phyloP scores from a whole-genome alignment of 495 filamentous ascomycete species.

The Penicillium salamii region DNA sequence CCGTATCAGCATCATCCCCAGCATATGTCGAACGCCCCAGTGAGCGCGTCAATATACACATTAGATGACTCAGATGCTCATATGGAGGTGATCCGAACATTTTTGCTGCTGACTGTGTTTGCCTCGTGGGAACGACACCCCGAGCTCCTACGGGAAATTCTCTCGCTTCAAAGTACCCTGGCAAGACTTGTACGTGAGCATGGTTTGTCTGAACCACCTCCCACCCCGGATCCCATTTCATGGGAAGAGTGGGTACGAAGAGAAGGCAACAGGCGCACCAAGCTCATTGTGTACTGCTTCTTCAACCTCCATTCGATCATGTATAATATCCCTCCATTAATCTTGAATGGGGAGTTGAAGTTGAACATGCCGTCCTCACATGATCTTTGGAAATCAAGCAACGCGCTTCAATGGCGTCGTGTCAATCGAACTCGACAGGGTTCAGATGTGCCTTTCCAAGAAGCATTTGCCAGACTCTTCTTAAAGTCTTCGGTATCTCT shows the following conservation, averaged over 20 bases:
- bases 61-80: constrained; percentile 48
- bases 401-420: constrained; percentile 44
- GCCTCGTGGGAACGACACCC: constrained; percentile 54
- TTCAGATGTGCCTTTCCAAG: constrained; percentile 43
- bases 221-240: constrained; percentile 32
- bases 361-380: constrained; percentile 50
- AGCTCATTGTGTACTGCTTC: constrained; percentile 53
- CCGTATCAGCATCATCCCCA: constrained; percentile 40
- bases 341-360: constrained; percentile 48
- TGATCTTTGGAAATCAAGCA: constrained; percentile 51
- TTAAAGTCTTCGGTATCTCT: constrained; percentile 39
- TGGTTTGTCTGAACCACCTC: constrained; percentile 39
- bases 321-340: constrained; percentile 53
- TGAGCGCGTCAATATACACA: constrained; percentile 36
- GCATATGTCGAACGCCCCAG: constrained; percentile 25
- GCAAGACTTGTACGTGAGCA: constrained; percentile 49
- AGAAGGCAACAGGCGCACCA: constrained; percentile 51
- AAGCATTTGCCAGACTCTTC: constrained; percentile 48
- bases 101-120: constrained; percentile 48
- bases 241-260: constrained; percentile 51
- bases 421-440: constrained; percentile 35
- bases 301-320: constrained; percentile 55
- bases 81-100: constrained; percentile 50
- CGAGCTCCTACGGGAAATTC: constrained; percentile 47
- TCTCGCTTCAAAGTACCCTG: constrained; percentile 48